phyloP scores from a whole-genome alignment of 352 stramenopile species.

The Phytophthora quininea region DNA sequence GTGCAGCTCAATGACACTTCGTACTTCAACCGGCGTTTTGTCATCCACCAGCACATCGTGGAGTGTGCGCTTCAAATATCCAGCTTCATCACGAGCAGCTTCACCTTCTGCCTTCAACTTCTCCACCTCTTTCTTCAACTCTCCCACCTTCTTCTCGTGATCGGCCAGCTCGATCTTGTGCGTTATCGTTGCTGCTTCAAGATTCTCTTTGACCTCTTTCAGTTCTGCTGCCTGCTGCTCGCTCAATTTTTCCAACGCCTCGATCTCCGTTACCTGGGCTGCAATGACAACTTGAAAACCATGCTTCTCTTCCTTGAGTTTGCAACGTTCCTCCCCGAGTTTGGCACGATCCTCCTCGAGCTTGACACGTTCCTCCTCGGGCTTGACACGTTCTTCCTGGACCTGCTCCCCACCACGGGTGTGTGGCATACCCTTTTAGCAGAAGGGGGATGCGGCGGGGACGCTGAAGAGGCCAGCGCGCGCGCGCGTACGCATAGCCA shows the following conservation, averaged over 20 bases:
- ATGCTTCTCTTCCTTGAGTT: slow-evolving; percentile 12
- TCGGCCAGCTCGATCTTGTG: not conserved
- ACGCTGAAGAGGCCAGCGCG: slow-evolving; percentile 6
- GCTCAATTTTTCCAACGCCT: not conserved
- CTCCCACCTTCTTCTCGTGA: not conserved
- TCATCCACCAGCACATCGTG: slow-evolving; percentile 17
- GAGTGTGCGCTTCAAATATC: slow-evolving; percentile 15
- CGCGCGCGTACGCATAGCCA: slow-evolving; percentile 20
- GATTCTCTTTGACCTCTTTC: too few relatives aligned
- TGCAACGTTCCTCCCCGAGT: not conserved
- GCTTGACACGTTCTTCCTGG: not conserved
- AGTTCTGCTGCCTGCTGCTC: not conserved
- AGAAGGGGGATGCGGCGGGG: slow-evolving; percentile 18
- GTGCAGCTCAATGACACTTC: slow-evolving; percentile 19
- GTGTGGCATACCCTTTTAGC: slow-evolving; percentile 24
- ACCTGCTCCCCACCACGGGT: not conserved
- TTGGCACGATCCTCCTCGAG: too few relatives aligned
- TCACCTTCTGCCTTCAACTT: slow-evolving; percentile 6
- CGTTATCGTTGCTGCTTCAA: not conserved
- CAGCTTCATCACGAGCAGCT: slow-evolving; percentile 18
- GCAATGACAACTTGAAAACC: not conserved
- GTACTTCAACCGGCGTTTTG: slow-evolving; percentile 14
- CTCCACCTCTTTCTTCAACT: slow-evolving; percentile 1
- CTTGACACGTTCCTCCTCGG: too few relatives aligned
- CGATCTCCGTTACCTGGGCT: too few relatives aligned